These are phyloP conservation scores for Tetracentron sinense DNA, from an alignment of 164 flowering plant genomes.

Conservation along the genomic window DNA sequence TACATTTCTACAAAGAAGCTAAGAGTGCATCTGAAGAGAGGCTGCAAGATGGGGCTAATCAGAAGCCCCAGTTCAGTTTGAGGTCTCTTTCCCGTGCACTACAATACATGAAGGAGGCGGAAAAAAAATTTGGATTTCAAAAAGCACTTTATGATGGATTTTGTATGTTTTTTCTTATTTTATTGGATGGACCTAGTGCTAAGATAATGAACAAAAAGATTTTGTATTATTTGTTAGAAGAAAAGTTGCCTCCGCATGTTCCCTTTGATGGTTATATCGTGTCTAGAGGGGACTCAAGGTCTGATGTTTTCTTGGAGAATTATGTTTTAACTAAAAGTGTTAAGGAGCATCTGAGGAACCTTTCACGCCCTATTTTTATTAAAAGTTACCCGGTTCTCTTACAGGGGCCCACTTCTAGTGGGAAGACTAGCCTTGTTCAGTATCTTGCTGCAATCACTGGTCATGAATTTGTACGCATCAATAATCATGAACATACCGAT, in stretches of 20 bases:
- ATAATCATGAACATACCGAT: slow-evolving; percentile 97
- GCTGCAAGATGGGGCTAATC: slow-evolving; percentile 95
- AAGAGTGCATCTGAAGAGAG: slow-evolving; percentile 72
- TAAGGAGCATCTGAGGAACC: slow-evolving; percentile 55
- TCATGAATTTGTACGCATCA: slow-evolving; percentile 85
- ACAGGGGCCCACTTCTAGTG: slow-evolving; percentile 99
- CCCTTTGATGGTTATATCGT: slow-evolving; percentile 42
- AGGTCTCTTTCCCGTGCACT: slow-evolving; percentile 92
- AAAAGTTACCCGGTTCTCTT: slow-evolving; percentile 86
- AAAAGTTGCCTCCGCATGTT: slow-evolving; percentile 31
- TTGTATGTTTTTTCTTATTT: slow-evolving; percentile 84
- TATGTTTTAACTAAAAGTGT: slow-evolving; percentile 76
- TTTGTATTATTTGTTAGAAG: slow-evolving; percentile 35
- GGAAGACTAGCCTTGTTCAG: slow-evolving; percentile 93
- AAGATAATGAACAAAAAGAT: slow-evolving; percentile 60
- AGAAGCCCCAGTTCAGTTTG: slow-evolving; percentile 93
- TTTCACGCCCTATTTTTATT: slow-evolving; percentile 71
- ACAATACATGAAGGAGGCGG: slow-evolving; percentile 62
- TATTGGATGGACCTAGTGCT: slow-evolving; percentile 73
- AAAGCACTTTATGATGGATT: slow-evolving; percentile 92
- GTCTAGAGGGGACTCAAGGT: slow-evolving; percentile 6
- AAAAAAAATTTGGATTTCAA: slow-evolving; percentile 42
- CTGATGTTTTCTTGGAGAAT: slow-evolving; percentile 34
- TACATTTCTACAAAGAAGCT: slow-evolving; percentile 66
- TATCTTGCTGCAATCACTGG: slow-evolving; percentile 86